Evolutionary conservation across 2,329 filamentous ascomycete genomes (phyloP).

Genomic region (Annulohypoxylon truncatum): DNA sequence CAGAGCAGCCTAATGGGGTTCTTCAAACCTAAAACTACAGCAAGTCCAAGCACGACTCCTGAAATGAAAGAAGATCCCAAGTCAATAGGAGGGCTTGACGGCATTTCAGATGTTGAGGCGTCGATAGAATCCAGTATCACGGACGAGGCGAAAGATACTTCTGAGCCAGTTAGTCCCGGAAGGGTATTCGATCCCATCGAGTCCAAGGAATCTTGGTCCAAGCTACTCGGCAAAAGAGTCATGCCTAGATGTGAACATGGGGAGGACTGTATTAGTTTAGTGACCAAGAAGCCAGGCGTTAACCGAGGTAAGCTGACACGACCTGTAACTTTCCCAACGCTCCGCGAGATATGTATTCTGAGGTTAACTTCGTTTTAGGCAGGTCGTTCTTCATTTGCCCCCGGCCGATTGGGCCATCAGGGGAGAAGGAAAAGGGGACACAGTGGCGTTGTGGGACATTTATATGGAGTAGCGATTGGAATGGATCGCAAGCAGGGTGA

Average conservation of each 20-base stretch:
- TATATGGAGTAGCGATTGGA: conserved; percentile 75
- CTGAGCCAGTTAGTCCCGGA: conserved; percentile 42
- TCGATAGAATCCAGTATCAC: conserved; percentile 9
- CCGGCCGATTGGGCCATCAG: conserved; percentile 84
- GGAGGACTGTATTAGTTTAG: conserved; percentile 84
- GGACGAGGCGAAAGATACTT: conserved; percentile 13
- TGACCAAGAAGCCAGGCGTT: conserved; percentile 88
- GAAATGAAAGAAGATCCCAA: conserved; percentile 22
- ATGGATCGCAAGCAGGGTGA: conserved; percentile 38
- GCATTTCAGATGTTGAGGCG: conserved; percentile 25
- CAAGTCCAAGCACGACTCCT: conserved; percentile 20
- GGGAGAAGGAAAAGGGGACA: conserved; percentile 83
- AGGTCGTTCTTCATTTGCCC: conserved; percentile 73
- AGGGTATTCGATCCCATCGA: conserved; percentile 74
- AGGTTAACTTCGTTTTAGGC: conserved; percentile 52
- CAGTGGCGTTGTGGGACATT: conserved; percentile 92
- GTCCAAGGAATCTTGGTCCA: conserved; percentile 86
- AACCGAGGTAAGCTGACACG: conserved; percentile 71
- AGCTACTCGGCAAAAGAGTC: conserved; percentile 79
- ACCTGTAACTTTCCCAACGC: conserved; percentile 13
- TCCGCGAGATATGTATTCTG: not conserved
- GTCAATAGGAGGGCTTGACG: conserved; percentile 21
- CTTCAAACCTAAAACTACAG: conserved; percentile 72
- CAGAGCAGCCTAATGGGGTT: conserved; percentile 79
- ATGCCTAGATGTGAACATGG: conserved; percentile 87